These are phyloP conservation scores for Prototheca cutis DNA, from an alignment of 163 green algal genomes.

Conservation along the genomic window DNA sequence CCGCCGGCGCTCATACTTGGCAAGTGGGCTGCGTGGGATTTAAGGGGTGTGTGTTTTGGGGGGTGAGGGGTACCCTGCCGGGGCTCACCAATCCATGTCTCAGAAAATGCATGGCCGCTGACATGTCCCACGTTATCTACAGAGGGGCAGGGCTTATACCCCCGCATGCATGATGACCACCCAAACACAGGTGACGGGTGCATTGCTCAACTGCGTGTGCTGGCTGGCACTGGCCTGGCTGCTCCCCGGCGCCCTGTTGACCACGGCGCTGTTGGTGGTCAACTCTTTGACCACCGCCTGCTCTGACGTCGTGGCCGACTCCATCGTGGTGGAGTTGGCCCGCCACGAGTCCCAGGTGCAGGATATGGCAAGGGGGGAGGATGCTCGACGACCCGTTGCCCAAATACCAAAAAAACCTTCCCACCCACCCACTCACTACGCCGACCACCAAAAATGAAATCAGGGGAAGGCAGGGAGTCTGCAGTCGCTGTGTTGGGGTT, in stretches of 20 bases:
- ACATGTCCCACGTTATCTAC: no score
- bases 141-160: no score
- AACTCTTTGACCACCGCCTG: constrained; percentile 57
- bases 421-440: no score
- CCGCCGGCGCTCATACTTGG: constrained; percentile 67
- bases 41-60: no score
- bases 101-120: no score
- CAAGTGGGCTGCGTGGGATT: no score
- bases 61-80: no score
- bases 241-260: constrained; percentile 21
- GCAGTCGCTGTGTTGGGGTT: constrained; percentile 91
- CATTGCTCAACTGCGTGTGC: constrained; percentile 26
- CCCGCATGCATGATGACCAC: not conserved
- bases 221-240: constrained; percentile 25
- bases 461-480: constrained; percentile 56
- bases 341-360: constrained; percentile 38
- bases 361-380: no score
- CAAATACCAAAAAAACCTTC: no score
- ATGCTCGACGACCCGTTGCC: no score
- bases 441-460: constrained; percentile 8
- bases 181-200: constrained; percentile 34
- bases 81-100: no score
- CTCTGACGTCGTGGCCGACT: constrained; percentile 89
- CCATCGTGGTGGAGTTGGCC: constrained; percentile 79
- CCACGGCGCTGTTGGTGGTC: constrained; percentile 35